Conservation (phyloP, 164 flowering plant genomes). For the Aristolochia californica region DNA sequence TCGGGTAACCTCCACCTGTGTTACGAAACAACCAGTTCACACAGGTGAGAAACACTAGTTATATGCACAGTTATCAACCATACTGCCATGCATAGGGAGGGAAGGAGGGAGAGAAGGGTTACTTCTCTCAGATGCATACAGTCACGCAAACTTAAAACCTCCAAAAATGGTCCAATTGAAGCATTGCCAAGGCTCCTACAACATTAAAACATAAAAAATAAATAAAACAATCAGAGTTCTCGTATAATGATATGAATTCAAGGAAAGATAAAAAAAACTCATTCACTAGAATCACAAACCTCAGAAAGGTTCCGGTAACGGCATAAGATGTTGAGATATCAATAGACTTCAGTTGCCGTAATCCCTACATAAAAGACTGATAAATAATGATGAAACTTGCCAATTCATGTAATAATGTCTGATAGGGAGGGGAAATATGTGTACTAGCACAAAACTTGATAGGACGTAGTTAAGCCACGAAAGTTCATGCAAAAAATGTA, state of each 20-base stretch:
- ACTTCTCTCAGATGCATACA: slow-evolving; percentile 94
- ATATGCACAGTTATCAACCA: background rate
- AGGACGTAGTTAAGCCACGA: background rate
- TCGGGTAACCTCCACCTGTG: slow-evolving; percentile 66
- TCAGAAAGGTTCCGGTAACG: slow-evolving; percentile 67
- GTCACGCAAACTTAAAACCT: slow-evolving; percentile 70
- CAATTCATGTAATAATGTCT: background rate
- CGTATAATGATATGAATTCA: background rate
- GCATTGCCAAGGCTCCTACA: slow-evolving; percentile 56
- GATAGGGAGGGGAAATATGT: background rate
- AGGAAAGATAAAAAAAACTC: background rate
- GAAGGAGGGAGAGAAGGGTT: slow-evolving; percentile 9
- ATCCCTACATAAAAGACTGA: slow-evolving; percentile 44
- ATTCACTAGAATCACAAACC: slow-evolving; percentile 23
- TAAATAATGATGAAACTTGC: background rate
- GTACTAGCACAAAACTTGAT: background rate
- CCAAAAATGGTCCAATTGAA: slow-evolving; percentile 40
- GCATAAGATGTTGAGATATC: slow-evolving; percentile 86
- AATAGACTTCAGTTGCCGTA: slow-evolving; percentile 49
- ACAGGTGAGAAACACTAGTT: background rate
- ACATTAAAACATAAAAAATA: background rate
- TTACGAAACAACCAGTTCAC: background rate
- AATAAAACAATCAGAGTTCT: background rate
- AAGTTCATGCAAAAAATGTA: background rate
- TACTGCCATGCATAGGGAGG: slow-evolving; percentile 7